A percentile compares a stretch with the other conserved stretches of the same genome.
These are phyloP conservation scores for Vigna hirtella DNA, from an alignment of 306 rosid species.

Conservation along the genomic window DNA sequence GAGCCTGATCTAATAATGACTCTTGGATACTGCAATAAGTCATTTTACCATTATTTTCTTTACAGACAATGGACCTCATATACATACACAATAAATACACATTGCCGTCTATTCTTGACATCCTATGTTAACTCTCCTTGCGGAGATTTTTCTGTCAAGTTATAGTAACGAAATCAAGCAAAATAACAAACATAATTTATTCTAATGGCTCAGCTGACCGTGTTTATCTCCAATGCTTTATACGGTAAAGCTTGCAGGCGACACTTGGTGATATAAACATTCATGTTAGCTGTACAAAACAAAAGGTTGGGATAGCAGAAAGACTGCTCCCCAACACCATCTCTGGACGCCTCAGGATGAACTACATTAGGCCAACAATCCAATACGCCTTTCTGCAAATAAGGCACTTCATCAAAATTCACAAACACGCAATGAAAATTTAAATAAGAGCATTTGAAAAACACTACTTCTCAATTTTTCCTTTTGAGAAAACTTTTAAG, in stretches of 20 bases:
- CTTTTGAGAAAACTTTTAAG: too few species aligned
- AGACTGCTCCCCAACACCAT: slow-evolving; percentile 32
- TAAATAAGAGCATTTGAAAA: too few species aligned
- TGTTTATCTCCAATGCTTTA: slow-evolving; percentile 69
- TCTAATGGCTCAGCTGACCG: slow-evolving; percentile 44
- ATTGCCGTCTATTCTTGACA: slow-evolving; percentile 48
- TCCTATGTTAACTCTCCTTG: slow-evolving; percentile 52
- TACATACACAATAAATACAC: slow-evolving; percentile 50
- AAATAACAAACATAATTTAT: slow-evolving; percentile 47
- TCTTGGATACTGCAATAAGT: slow-evolving; percentile 51
- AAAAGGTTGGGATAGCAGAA: slow-evolving; percentile 48
- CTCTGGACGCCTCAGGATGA: slow-evolving; percentile 52
- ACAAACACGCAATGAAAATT: slow-evolving; percentile 11
- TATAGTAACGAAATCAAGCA: slow-evolving; percentile 32
- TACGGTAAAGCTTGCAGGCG: slow-evolving; percentile 41
- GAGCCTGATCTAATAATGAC: slow-evolving; percentile 48
- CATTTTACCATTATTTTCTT: slow-evolving; percentile 64
- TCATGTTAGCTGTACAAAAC: slow-evolving; percentile 78
- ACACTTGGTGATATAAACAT: slow-evolving; percentile 55
- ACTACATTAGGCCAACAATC: slow-evolving; percentile 67
- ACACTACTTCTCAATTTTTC: too few species aligned
- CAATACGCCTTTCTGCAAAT: slow-evolving; percentile 92
- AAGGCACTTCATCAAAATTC: slow-evolving; percentile 3
- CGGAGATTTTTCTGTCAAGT: slow-evolving; percentile 49
- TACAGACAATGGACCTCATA: slow-evolving; percentile 58